Percentiles rank a stretch among this genome's conserved stretches.
phyloP scores from a whole-genome alignment of 345 rosid genomes.

The Erysimum cheiranthoides region DNA sequence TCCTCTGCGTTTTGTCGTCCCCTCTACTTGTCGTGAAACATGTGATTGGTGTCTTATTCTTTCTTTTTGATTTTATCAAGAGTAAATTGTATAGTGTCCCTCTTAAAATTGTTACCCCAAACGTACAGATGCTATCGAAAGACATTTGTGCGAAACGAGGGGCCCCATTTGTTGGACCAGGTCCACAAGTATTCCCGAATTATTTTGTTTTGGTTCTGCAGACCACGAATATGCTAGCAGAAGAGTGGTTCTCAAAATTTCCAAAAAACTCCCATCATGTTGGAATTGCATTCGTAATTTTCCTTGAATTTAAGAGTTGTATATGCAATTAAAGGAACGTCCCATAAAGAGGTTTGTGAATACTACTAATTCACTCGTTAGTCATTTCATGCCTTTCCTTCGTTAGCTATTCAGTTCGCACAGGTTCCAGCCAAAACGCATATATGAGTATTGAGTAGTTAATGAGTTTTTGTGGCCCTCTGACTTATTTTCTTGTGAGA shows the following conservation, averaged over 20 bases:
- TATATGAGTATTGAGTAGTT: too few species aligned
- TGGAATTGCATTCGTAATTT: too few species aligned
- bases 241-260: neutral
- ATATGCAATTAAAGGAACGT: too few species aligned
- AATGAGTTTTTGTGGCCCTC: too few species aligned
- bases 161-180: neutral
- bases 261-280: too few species aligned
- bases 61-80: constrained; percentile 17
- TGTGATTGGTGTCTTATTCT: constrained; percentile 4
- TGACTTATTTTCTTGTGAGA: too few species aligned
- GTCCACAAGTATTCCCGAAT: neutral
- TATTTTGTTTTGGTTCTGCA: neutral
- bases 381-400: too few species aligned
- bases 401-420: too few species aligned
- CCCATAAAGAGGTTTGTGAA: too few species aligned
- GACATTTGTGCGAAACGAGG: constrained; percentile 15
- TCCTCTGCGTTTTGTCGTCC: neutral
- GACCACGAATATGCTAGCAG: neutral
- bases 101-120: neutral
- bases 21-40: constrained; percentile 21
- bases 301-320: too few species aligned
- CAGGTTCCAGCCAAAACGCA: too few species aligned
- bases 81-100: constrained; percentile 39
- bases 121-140: neutral
- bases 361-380: too few species aligned